These are phyloP conservation scores for Solioccasus polychromus DNA, from an alignment of 768 basidiomycete genomes.

Conservation along the genomic window DNA sequence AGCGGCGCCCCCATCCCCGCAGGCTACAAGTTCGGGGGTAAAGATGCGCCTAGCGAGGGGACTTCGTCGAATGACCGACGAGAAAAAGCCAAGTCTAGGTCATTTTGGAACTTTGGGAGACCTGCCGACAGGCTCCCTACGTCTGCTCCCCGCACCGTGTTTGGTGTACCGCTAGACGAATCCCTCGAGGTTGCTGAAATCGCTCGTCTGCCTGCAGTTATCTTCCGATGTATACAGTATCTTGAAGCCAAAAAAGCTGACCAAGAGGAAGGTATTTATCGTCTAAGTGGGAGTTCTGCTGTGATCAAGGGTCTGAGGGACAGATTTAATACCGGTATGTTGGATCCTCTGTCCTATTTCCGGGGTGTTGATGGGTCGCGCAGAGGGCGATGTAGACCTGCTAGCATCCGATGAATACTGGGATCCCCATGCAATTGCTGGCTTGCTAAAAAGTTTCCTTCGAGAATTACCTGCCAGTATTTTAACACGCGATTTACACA, in stretches of 20 bases:
- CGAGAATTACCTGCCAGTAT: conserved; percentile 93
- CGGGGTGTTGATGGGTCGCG: conserved; percentile 8
- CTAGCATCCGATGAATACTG: conserved; percentile 86
- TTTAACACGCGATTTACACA: conserved; percentile 87
- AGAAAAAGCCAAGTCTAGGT: conserved; percentile 88
- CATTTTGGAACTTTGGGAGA: conserved; percentile 91
- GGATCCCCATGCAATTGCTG: conserved; percentile 98
- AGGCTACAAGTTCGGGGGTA: conserved; percentile 87
- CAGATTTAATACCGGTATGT: conserved; percentile 84
- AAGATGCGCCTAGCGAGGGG: conserved; percentile 52
- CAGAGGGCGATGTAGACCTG: conserved; percentile 96
- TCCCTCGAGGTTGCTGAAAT: conserved; percentile 87
- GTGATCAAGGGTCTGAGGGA: conserved; percentile 94
- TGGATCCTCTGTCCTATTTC: background rate
- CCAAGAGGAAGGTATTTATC: conserved; percentile 96
- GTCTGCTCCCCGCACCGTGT: conserved; percentile 68
- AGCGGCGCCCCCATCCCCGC: conserved; percentile 82
- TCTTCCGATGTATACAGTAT: conserved; percentile 95
- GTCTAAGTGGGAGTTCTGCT: conserved; percentile 90
- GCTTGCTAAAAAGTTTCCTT: conserved; percentile 88
- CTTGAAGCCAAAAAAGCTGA: conserved; percentile 92
- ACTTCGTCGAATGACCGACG: conserved; percentile 61
- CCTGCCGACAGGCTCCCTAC: conserved; percentile 43
- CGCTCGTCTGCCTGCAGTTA: conserved; percentile 87
- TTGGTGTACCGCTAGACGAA: conserved; percentile 85